Conservation (phyloP, 2,329 filamentous ascomycete species). For the Macrophomina phaseolina region DNA sequence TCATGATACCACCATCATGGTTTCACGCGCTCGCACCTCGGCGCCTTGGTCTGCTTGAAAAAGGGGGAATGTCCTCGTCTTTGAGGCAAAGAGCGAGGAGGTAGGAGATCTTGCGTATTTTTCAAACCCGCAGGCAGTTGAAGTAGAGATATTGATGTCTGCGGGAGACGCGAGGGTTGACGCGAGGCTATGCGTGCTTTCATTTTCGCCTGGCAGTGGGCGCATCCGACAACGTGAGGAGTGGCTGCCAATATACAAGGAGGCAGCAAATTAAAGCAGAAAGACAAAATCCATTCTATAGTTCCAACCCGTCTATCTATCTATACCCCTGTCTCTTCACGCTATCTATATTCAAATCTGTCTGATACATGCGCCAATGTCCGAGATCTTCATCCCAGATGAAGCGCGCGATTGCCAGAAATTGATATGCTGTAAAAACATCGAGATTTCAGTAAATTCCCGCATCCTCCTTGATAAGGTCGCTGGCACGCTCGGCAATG, state of each 20-base stretch:
- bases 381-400: not conserved
- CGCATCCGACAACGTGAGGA: no score
- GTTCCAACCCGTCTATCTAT: not conserved
- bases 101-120: no score
- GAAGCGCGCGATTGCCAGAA: no score
- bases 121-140: no score
- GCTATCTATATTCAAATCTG: not conserved
- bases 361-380: not conserved
- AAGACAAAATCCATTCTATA: not conserved
- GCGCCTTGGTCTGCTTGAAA: not conserved
- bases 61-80: not conserved
- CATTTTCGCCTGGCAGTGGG: no score
- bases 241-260: no score
- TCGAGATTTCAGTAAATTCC: not conserved
- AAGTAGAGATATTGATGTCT: no score
- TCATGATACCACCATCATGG: not conserved
- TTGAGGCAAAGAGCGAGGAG: not conserved
- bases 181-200: no score
- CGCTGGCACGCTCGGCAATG: conserved; percentile 39
- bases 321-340: not conserved
- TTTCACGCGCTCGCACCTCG: not conserved
- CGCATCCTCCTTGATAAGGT: conserved; percentile 35
- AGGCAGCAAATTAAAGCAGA: no score
- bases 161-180: no score
- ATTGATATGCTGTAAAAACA: not conserved